A percentile compares a stretch with the other conserved stretches of the same genome.
Conservation (phyloP, 2,329 filamentous ascomycete genomes). For the Fusarium falciforme region DNA sequence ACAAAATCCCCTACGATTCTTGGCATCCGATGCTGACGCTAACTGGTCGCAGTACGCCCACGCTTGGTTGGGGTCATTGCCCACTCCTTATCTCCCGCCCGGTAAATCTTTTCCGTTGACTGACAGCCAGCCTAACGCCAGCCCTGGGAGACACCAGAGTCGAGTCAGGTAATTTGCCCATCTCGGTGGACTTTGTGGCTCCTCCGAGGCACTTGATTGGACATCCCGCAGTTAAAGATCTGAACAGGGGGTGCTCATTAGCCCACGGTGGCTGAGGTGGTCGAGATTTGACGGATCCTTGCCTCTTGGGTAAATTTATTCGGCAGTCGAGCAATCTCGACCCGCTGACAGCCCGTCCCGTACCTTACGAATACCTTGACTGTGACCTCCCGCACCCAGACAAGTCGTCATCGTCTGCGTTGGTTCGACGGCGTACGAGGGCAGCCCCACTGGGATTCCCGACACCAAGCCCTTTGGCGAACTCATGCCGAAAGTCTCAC, state of each 20-base stretch:
- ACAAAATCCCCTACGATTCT: slow-evolving; percentile 22
- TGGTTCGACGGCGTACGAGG: slow-evolving; percentile 3
- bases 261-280: neutral
- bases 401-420: neutral
- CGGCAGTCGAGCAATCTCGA: neutral
- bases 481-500: neutral
- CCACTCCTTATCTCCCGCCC: slow-evolving; percentile 13
- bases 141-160: neutral
- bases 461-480: neutral
- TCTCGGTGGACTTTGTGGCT: neutral
- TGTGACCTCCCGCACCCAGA: neutral
- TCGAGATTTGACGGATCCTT: neutral
- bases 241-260: neutral
- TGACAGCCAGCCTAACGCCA: neutral
- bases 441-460: slow-evolving; percentile 1
- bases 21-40: slow-evolving; percentile 26
- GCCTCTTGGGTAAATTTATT: neutral
- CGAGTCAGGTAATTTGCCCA: neutral
- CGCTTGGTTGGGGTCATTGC: neutral
- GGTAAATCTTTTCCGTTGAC: slow-evolving; percentile 31
- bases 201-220: neutral
- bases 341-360: neutral
- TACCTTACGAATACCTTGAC: neutral
- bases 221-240: neutral
- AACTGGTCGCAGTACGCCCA: slow-evolving; percentile 2